Conservation (phyloP, 2,329 filamentous ascomycete species). For the Microdochium trichocladiopsis region DNA sequence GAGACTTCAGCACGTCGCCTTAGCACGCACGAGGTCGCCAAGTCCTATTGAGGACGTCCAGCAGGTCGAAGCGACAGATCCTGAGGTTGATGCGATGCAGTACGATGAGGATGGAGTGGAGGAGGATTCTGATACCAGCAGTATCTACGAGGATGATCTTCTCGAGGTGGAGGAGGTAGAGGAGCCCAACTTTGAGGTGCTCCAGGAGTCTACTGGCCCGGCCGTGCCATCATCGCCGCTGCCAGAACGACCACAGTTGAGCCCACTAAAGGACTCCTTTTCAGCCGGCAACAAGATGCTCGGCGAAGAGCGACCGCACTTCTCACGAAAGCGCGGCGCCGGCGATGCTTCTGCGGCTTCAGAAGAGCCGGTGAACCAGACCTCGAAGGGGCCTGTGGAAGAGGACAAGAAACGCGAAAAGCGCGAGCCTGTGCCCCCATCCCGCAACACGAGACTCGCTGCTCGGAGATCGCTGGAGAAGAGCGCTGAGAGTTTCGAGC, state of each 20-base stretch:
- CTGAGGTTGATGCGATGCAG: conserved; percentile 9
- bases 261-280: conserved; percentile 43
- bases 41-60: conserved; percentile 30
- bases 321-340: conserved; percentile 21
- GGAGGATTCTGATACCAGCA: conserved; percentile 11
- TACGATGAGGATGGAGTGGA: conserved; percentile 18
- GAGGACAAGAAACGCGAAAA: background rate
- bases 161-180: conserved; percentile 14
- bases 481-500: conserved; percentile 8
- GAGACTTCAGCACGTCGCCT: background rate
- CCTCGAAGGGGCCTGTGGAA: background rate
- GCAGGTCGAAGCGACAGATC: conserved; percentile 25
- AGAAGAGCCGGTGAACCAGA: conserved; percentile 30
- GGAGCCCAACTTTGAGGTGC: conserved; percentile 22
- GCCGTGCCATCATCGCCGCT: conserved; percentile 35
- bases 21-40: conserved; percentile 12
- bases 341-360: conserved; percentile 37
- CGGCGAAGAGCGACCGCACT: conserved; percentile 19
- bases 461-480: conserved; percentile 20
- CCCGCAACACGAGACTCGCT: conserved; percentile 12
- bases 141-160: conserved; percentile 38
- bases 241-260: conserved; percentile 37
- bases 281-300: conserved; percentile 40
- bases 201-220: conserved; percentile 18
- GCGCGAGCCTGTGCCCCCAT: conserved; percentile 15